Conservation (phyloP, 2,329 filamentous ascomycete genomes). For the Clarireedia homoeocarpa region DNA sequence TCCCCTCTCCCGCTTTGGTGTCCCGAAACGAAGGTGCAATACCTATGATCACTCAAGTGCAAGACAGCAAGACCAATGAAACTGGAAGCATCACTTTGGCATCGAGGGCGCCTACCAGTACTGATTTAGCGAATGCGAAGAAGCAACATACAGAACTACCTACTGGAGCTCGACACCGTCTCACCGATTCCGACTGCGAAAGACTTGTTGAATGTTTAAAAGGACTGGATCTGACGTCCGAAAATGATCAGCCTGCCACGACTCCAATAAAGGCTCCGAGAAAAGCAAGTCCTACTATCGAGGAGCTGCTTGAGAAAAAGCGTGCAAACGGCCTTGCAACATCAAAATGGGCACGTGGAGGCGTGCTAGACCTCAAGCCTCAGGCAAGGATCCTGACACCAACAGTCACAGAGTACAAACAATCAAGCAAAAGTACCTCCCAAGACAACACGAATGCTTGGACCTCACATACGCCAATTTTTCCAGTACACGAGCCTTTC, state of each 20-base stretch:
- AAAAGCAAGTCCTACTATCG: not conserved
- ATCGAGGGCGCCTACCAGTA: too few relatives aligned
- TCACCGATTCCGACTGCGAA: not conserved
- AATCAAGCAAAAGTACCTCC: not conserved
- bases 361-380: not conserved
- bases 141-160: not conserved
- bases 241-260: not conserved
- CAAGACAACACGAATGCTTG: not conserved
- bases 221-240: not conserved
- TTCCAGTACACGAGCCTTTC: not conserved
- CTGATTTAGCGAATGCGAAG: not conserved
- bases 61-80: too few relatives aligned
- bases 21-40: too few relatives aligned
- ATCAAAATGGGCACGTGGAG: conserved; percentile 4
- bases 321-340: not conserved
- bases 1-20: too few relatives aligned
- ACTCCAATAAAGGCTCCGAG: not conserved
- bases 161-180: not conserved
- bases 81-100: too few relatives aligned
- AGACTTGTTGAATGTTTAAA: not conserved
- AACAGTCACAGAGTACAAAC: not conserved
- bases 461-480: not conserved
- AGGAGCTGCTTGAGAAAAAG: conserved; percentile 3
- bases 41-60: too few relatives aligned
- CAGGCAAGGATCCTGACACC: not conserved